Evolutionary conservation across 2,329 filamentous ascomycete species (phyloP).

Genomic region (Pseudogymnoascus sp.): DNA sequence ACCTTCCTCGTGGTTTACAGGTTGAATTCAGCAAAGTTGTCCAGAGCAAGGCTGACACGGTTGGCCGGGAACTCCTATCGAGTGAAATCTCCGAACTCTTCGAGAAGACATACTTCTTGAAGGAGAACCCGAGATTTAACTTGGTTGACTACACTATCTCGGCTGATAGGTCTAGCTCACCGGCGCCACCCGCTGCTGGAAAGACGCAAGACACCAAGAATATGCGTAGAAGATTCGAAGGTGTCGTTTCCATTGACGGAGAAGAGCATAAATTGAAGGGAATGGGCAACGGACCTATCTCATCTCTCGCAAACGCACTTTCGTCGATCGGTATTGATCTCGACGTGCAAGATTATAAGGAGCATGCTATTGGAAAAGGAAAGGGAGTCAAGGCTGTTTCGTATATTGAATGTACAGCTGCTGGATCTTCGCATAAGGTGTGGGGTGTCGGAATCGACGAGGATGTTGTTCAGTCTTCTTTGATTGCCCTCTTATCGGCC

Average conservation of each 20-base stretch:
- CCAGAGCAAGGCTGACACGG: constrained; percentile 68
- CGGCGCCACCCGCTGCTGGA: constrained; percentile 56
- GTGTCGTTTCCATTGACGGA: constrained; percentile 74
- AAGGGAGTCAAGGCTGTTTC: constrained; percentile 85
- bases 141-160: constrained; percentile 88
- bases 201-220: constrained; percentile 71
- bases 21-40: constrained; percentile 84
- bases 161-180: constrained; percentile 70
- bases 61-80: constrained; percentile 75
- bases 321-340: constrained; percentile 71
- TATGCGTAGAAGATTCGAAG: constrained; percentile 72
- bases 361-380: constrained; percentile 80
- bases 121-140: constrained; percentile 72
- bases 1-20: constrained; percentile 86
- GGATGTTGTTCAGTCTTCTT: constrained; percentile 82
- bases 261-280: constrained; percentile 70
- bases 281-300: constrained; percentile 83
- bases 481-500: constrained; percentile 77
- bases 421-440: constrained; percentile 59
- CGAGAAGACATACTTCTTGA: constrained; percentile 77
- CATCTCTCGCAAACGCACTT: constrained; percentile 75
- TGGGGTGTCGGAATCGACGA: constrained; percentile 91
- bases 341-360: constrained; percentile 91
- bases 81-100: constrained; percentile 83
- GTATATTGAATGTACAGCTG: constrained; percentile 79